Evolutionary conservation across 169 alveolate genomes (phyloP).

Genomic region (Plasmodium berghei): DNA sequence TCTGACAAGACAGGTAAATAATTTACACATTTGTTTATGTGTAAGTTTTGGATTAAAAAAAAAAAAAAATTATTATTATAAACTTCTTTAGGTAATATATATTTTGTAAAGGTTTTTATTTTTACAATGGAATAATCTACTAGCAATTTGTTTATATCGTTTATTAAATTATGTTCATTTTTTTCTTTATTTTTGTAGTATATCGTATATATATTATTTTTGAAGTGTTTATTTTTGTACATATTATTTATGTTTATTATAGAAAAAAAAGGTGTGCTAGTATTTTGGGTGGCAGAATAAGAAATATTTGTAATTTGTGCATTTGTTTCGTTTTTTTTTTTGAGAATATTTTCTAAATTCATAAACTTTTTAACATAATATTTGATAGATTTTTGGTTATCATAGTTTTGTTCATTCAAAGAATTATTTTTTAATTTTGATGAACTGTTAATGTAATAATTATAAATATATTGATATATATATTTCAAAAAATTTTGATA

Average conservation of each 20-base stretch:
- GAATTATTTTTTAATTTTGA: background rate
- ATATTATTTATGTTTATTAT: constrained; percentile 26
- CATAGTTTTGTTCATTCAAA: too few species aligned
- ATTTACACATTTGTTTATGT: constrained; percentile 32
- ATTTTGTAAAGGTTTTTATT: constrained; percentile 30
- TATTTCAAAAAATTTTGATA: background rate
- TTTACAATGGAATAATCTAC: constrained; percentile 25
- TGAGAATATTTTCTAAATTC: background rate
- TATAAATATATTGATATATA: constrained; percentile 2
- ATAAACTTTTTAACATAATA: background rate
- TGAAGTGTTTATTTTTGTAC: constrained; percentile 22
- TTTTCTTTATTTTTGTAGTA: constrained; percentile 61
- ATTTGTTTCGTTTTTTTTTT: constrained; percentile 9
- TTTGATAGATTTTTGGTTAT: background rate
- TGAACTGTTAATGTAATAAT: background rate
- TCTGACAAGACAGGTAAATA: constrained; percentile 51
- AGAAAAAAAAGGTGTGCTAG: constrained; percentile 1
- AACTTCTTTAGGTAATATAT: constrained; percentile 22
- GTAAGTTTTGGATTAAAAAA: constrained; percentile 60
- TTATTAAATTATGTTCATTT: constrained; percentile 13
- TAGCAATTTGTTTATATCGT: constrained; percentile 47
- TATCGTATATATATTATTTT: constrained; percentile 43
- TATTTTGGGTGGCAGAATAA: background rate
- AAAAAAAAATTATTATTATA: constrained; percentile 44
- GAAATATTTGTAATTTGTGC: background rate